A percentile compares a stretch with the other conserved stretches of the same genome.
Conservation (phyloP, 169 alveolate genomes). For the Toxoplasma gondii region DNA sequence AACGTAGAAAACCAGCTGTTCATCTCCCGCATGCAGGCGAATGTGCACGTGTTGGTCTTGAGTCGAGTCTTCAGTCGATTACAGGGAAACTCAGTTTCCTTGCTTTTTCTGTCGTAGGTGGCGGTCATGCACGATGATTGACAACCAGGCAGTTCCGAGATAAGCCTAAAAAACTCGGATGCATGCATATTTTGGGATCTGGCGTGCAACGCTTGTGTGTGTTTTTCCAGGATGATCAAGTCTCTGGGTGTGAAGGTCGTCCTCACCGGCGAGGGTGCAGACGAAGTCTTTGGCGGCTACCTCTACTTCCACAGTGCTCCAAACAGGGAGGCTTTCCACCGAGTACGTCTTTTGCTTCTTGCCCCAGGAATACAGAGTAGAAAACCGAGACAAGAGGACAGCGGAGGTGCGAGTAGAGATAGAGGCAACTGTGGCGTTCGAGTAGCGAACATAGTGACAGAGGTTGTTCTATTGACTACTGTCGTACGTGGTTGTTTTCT, state of each 20-base stretch:
- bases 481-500: background rate
- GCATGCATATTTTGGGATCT: background rate
- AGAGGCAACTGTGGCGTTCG: background rate
- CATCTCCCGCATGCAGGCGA: too few relatives aligned
- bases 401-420: background rate
- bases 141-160: too few relatives aligned
- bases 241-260: conserved; percentile 85
- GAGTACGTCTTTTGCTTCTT: background rate
- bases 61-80: background rate
- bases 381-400: conserved; percentile 6
- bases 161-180: too few relatives aligned
- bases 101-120: too few relatives aligned
- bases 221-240: conserved; percentile 47
- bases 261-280: conserved; percentile 88
- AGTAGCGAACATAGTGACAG: background rate
- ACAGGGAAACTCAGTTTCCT: too few relatives aligned
- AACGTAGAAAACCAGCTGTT: background rate
- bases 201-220: background rate
- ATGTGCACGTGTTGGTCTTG: background rate
- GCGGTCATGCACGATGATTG: too few relatives aligned
- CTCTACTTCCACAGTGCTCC: conserved; percentile 89
- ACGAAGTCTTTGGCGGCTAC: conserved; percentile 90
- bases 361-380: background rate
- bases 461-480: background rate
- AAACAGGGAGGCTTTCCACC: conserved; percentile 78